Evolutionary conservation across 192 early-diverging fungal genomes (phyloP), one percentile per base, ranked within the genome.

Genomic region (Gaertneriomyces semiglobifer): DNA sequence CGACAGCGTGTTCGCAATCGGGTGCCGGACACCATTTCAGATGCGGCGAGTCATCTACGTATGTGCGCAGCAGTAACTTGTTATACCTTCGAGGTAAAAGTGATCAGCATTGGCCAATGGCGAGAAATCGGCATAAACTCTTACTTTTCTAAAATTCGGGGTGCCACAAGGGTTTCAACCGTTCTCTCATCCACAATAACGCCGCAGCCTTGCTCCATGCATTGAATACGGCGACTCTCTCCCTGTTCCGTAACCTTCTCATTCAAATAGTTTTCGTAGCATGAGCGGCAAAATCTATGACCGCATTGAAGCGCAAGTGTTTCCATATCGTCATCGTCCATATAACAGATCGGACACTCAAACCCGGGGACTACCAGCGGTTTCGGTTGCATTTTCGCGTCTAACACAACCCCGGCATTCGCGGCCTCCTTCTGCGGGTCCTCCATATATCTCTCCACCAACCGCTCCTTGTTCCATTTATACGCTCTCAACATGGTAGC

Each of bases 1-100:
- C 91, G 50, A 99, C 71, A 11, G 92, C 94, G 72, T 90, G 93
- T 74, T 92, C 90, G 77, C 97, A 99, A 70, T 93, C 91, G 16
- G 95, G 95, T 14, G 89, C 91, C 25, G 96, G 95, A 62, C 97
- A 99, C 95, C 95, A 99, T 46, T 85, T 75, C 39, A 95, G 74
- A 48, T 78, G 84, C 53, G 85, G 79, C 51, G 85, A 82, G 72
- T 98, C 96, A 65, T 93, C 93, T 16, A 99, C 95, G 80, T 89
- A 99, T 9, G 90, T 91, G 53, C 93, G 86, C 38, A 94, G 84
- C 53, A 95, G 83, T 54, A 94, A 72, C 16, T 78, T 74, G 4
- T 80, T 79, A 67, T 93, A 94, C 63, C 91, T 93, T 33, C 43
- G 42, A n/a, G 20, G 55, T 50, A 50, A n/a, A 0, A 57, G 55